phyloP scores from a whole-genome alignment of 192 early-diverging fungal species.

The Podila horticola region DNA sequence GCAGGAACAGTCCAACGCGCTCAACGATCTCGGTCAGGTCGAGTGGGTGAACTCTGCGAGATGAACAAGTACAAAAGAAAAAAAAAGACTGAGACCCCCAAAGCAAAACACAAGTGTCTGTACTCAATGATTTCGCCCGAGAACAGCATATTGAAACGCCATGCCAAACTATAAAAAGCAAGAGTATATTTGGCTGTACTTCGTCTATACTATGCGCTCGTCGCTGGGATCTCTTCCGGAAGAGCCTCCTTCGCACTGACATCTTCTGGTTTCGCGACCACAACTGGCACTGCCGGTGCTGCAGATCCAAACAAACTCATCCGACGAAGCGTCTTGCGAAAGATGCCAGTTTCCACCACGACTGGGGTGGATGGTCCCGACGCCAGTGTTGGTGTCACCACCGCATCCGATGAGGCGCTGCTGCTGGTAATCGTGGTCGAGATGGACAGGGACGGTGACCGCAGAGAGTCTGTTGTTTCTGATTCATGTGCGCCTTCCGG shows the following conservation, averaged over 20 bases:
- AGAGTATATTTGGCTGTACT: too few species aligned
- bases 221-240: not conserved
- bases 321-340: constrained; percentile 1
- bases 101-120: too few species aligned
- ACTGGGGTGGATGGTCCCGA: constrained; percentile 13
- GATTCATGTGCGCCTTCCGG: not conserved
- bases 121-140: too few species aligned
- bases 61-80: too few species aligned
- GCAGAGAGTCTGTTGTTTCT: not conserved
- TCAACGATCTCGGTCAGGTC: too few species aligned
- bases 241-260: too few species aligned
- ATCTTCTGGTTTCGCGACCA: not conserved
- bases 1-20: too few species aligned
- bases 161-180: too few species aligned
- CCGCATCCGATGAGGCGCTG: not conserved
- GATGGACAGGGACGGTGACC: constrained; percentile 18
- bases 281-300: not conserved
- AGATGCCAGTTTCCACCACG: not conserved
- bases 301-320: constrained; percentile 21
- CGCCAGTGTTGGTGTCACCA: not conserved
- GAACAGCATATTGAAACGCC: too few species aligned
- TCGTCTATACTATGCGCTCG: not conserved
- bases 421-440: constrained; percentile 7
- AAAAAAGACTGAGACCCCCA: too few species aligned
- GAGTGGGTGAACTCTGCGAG: too few species aligned